Percentiles rank a stretch among this genome's conserved stretches.
phyloP scores from a whole-genome alignment of 768 basidiomycete genomes.

The Suillus discolor region DNA sequence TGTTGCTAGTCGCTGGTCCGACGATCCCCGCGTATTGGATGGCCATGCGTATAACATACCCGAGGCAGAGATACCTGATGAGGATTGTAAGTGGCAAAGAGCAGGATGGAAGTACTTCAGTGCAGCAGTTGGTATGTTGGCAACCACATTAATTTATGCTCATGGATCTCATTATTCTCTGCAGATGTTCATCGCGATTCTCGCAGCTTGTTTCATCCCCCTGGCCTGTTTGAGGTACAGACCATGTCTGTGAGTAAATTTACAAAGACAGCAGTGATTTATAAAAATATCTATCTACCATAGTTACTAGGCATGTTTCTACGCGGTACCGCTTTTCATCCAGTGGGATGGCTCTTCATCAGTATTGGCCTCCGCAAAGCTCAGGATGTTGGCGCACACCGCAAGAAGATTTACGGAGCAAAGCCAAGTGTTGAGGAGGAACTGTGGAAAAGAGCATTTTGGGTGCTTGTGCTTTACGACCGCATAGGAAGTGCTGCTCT shows the following conservation, averaged over 20 bases:
- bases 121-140: conserved; percentile 49
- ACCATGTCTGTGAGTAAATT: conserved; percentile 47
- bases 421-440: conserved; percentile 59
- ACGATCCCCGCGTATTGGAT: conserved; percentile 60
- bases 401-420: conserved; percentile 55
- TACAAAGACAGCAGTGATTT: background rate
- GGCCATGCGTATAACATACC: conserved; percentile 27
- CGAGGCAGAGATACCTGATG: conserved; percentile 25
- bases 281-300: conserved; percentile 15
- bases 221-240: conserved; percentile 66
- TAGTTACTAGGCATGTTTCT: conserved; percentile 60
- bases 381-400: conserved; percentile 78
- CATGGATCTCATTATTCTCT: conserved; percentile 13
- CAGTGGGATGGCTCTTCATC: conserved; percentile 56
- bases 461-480: conserved; percentile 66
- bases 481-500: conserved; percentile 53
- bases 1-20: conserved; percentile 64
- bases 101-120: conserved; percentile 67
- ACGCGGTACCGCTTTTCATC: conserved; percentile 48
- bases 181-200: conserved; percentile 54
- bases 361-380: conserved; percentile 62
- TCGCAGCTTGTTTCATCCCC: conserved; percentile 55
- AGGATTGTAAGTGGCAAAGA: conserved; percentile 47
- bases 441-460: conserved; percentile 80
- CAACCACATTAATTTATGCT: background rate